Evolutionary conservation across 495 filamentous ascomycete genomes (phyloP).

Genomic region (Delitschia confertaspora): DNA sequence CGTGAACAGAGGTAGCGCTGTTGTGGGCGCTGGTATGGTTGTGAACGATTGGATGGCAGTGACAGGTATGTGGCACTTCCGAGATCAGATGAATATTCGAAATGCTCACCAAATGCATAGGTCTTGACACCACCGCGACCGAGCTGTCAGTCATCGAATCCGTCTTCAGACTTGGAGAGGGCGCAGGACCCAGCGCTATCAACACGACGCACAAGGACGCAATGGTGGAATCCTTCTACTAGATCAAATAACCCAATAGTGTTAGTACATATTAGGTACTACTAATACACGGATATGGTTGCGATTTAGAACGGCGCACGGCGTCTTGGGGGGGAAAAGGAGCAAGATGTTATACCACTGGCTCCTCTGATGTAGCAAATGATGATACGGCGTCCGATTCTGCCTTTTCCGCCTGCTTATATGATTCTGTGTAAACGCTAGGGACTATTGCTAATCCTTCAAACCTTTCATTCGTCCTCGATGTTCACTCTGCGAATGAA

Average conservation of each 20-base stretch:
- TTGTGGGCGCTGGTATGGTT: conserved; percentile 97
- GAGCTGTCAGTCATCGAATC: conserved; percentile 93
- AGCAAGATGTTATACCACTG: conserved; percentile 1
- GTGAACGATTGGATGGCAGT: conserved; percentile 99
- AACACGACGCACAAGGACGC: conserved; percentile 84
- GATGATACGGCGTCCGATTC: conserved; percentile 21
- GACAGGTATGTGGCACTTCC: conserved; percentile 42
- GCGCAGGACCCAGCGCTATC: conserved; percentile 61
- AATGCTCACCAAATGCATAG: conserved; percentile 1
- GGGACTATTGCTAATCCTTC: no score
- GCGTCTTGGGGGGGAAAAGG: conserved; percentile 23
- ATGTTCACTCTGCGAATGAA: no score
- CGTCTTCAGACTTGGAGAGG: conserved; percentile 90
- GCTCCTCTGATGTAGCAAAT: conserved; percentile 22
- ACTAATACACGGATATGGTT: no score
- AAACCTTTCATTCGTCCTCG: no score
- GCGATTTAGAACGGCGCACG: no score
- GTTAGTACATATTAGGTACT: neutral
- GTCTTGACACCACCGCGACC: conserved; percentile 91
- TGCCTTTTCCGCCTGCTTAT: no score
- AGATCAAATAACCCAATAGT: conserved; percentile 31
- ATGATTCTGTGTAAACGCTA: no score
- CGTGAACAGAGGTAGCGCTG: conserved; percentile 82
- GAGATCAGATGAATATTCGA: neutral
- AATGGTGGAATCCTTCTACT: conserved; percentile 98